phyloP scores from a whole-genome alignment of 2,329 filamentous ascomycete genomes.

The Aspergillus quadricinctus region DNA sequence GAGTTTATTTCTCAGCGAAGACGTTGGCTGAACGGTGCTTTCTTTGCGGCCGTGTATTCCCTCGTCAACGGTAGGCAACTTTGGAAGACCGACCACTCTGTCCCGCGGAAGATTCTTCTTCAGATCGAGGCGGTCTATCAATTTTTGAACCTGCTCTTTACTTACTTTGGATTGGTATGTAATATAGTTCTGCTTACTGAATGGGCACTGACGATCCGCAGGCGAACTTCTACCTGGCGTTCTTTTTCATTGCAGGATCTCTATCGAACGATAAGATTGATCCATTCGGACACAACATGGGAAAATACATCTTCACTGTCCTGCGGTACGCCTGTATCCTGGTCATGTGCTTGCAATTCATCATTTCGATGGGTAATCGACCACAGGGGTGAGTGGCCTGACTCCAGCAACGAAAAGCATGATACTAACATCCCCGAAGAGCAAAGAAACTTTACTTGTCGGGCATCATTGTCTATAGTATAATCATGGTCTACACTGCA shows the following conservation, averaged over 20 bases:
- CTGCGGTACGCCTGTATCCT: conserved; percentile 81
- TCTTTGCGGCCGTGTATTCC: conserved; percentile 97
- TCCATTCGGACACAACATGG: conserved; percentile 86
- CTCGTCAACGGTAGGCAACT: conserved; percentile 92
- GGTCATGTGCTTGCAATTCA: conserved; percentile 91
- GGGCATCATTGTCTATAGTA: conserved; percentile 81
- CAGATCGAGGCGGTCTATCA: conserved; percentile 97
- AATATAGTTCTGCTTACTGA: not conserved
- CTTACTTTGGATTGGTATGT: conserved; percentile 79
- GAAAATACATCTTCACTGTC: conserved; percentile 77
- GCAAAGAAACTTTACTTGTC: conserved; percentile 84
- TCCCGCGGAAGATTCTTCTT: conserved; percentile 82
- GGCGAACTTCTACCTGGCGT: conserved; percentile 98
- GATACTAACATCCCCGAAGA: conserved; percentile 21
- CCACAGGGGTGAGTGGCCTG: conserved; percentile 67
- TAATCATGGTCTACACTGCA: conserved; percentile 95
- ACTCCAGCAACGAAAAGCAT: not conserved
- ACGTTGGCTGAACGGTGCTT: conserved; percentile 96
- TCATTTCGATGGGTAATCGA: conserved; percentile 90
- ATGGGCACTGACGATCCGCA: conserved; percentile 19
- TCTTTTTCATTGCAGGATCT: conserved; percentile 95
- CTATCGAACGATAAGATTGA: conserved; percentile 74
- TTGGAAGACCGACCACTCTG: conserved; percentile 85
- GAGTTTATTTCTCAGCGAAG: conserved; percentile 96
- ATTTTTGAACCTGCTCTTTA: conserved; percentile 86